Percentiles rank a stretch among this genome's conserved stretches.
Conservation (phyloP, 2,329 filamentous ascomycete genomes). For the Colletotrichum sp. region DNA sequence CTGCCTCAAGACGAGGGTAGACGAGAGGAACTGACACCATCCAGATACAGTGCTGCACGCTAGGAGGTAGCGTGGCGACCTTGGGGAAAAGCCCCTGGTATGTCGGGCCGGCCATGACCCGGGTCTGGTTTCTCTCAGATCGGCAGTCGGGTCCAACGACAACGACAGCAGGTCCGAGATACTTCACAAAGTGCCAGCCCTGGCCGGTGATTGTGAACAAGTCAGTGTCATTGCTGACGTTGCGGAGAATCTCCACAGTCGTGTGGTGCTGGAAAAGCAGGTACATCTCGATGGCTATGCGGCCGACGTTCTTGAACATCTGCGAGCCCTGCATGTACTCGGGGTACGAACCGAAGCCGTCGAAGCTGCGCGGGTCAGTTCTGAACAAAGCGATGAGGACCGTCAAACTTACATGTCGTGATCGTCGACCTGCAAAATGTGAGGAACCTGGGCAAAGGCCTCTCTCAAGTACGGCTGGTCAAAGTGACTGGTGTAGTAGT, state of each 20-base stretch:
- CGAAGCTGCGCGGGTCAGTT: constrained; percentile 67
- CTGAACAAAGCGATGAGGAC: not conserved
- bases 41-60: constrained; percentile 96
- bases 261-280: constrained; percentile 98
- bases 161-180: constrained; percentile 87
- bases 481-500: constrained; percentile 98
- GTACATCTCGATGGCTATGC: constrained; percentile 97
- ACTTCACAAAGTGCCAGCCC: constrained; percentile 99
- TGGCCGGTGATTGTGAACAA: constrained; percentile 97
- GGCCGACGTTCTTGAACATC: constrained; percentile 97
- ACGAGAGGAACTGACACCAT: constrained; percentile 91
- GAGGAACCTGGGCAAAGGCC: constrained; percentile 96
- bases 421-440: constrained; percentile 91
- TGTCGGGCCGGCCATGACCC: constrained; percentile 94
- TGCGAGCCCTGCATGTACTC: constrained; percentile 98
- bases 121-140: constrained; percentile 86
- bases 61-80: constrained; percentile 85
- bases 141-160: constrained; percentile 90
- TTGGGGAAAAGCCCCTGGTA: constrained; percentile 98
- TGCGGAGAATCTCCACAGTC: constrained; percentile 89
- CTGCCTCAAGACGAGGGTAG: constrained; percentile 89
- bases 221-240: constrained; percentile 85
- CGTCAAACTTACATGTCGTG: constrained; percentile 86
- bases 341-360: constrained; percentile 95
- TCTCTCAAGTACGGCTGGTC: constrained; percentile 94